These are phyloP conservation scores for Phytophthora ramorum DNA, from an alignment of 352 stramenopile genomes.

Conservation along the genomic window DNA sequence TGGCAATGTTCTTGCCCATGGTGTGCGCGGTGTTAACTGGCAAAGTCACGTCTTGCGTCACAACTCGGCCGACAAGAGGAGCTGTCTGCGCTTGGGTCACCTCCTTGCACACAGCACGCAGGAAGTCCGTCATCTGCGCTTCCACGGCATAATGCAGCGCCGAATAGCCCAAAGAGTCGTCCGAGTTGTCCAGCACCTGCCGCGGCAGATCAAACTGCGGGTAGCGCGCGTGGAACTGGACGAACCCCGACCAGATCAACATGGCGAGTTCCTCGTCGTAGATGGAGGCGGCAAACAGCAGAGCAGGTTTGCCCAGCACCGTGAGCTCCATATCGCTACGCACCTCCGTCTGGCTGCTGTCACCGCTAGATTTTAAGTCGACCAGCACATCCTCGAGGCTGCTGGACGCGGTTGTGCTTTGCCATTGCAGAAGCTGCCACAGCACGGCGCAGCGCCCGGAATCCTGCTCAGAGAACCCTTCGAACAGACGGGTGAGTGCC, in stretches of 20 bases:
- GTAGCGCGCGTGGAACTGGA: conserved; percentile 50
- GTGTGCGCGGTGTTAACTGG: conserved; percentile 65
- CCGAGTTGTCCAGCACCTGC: conserved; percentile 76
- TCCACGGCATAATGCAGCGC: conserved; percentile 82
- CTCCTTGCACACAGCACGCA: conserved; percentile 41
- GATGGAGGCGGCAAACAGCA: conserved; percentile 84
- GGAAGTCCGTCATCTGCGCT: conserved; percentile 66
- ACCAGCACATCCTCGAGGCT: conserved; percentile 43
- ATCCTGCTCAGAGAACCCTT: conserved; percentile 25
- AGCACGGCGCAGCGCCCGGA: conserved; percentile 34
- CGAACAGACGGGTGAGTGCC: conserved; percentile 62
- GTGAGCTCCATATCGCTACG: conserved; percentile 49
- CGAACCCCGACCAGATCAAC: conserved; percentile 65
- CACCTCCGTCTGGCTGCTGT: conserved; percentile 15
- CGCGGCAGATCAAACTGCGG: conserved; percentile 52
- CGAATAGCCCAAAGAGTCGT: conserved; percentile 73
- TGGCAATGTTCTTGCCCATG: conserved; percentile 75
- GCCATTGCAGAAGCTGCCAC: conserved; percentile 58
- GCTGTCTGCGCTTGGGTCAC: conserved; percentile 26
- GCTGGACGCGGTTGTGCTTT: conserved; percentile 34
- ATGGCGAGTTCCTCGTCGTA: conserved; percentile 85
- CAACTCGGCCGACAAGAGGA: conserved; percentile 30
- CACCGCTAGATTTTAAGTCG: conserved; percentile 31
- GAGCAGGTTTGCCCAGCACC: conserved; percentile 79
- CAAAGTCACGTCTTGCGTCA: conserved; percentile 74